Percentiles rank a stretch among this genome's conserved stretches.
phyloP scores from a whole-genome alignment of 2,329 filamentous ascomycete genomes.

The Cyclaneusma minus region DNA sequence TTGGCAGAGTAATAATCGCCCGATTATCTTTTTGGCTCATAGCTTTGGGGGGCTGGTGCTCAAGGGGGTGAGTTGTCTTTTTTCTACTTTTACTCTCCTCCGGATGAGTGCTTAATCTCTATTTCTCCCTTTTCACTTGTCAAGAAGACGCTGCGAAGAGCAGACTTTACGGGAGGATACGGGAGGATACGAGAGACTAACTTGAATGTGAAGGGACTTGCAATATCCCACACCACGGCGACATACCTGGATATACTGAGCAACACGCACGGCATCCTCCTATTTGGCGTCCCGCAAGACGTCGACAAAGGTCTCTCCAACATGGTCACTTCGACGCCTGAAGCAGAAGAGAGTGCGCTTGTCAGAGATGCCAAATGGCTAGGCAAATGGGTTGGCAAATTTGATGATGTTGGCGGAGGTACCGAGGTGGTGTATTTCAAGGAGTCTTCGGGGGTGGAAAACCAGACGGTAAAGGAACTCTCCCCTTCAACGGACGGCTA shows the following conservation, averaged over 20 bases:
- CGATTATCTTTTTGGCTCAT: slow-evolving; percentile 4
- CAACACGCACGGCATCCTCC: slow-evolving; percentile 1
- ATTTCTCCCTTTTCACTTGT: too few relatives aligned
- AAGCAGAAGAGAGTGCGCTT: slow-evolving; percentile 1
- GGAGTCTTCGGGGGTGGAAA: too few relatives aligned
- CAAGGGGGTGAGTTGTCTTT: slow-evolving; percentile 3
- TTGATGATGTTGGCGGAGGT: neutral
- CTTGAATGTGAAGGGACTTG: too few relatives aligned
- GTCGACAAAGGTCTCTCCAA: neutral
- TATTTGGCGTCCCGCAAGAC: slow-evolving; percentile 1
- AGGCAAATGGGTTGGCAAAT: neutral
- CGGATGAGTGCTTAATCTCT: too few relatives aligned
- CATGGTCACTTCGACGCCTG: too few relatives aligned
- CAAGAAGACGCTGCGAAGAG: too few relatives aligned
- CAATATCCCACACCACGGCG: too few relatives aligned
- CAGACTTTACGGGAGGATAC: too few relatives aligned
- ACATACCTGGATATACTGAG: too few relatives aligned
- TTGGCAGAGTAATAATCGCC: slow-evolving; percentile 1
- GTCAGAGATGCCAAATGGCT: slow-evolving; percentile 1
- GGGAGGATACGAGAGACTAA: too few relatives aligned
- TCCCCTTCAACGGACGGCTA: too few relatives aligned
- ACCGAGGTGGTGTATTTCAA: neutral
- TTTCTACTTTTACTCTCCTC: neutral
- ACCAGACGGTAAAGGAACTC: too few relatives aligned
- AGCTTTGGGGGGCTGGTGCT: slow-evolving; percentile 4